These are phyloP conservation scores for Albizia julibrissin DNA, from an alignment of 306 rosid species.

Conservation along the genomic window DNA sequence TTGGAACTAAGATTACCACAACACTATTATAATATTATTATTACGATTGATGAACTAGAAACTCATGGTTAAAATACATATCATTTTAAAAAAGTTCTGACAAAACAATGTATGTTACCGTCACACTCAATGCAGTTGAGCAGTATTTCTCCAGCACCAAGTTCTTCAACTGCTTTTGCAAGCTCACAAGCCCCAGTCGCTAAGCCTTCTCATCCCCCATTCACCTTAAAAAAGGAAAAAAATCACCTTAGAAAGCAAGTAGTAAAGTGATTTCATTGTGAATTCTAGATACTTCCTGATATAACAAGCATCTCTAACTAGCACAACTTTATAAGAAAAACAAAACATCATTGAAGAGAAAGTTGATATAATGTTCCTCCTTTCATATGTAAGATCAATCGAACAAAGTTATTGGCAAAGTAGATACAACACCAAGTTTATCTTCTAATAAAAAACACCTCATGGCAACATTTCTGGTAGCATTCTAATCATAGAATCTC, in stretches of 20 bases:
- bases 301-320: neutral
- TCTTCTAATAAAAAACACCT: too few species aligned
- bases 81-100: neutral
- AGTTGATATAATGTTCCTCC: neutral
- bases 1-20: neutral
- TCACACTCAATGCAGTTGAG: slow-evolving; percentile 96
- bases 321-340: neutral
- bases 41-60: neutral
- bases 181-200: slow-evolving; percentile 96
- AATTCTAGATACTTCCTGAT: neutral
- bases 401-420: too few species aligned
- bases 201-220: slow-evolving; percentile 89
- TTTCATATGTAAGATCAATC: neutral
- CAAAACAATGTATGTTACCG: slow-evolving; percentile 48
- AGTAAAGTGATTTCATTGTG: neutral
- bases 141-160: slow-evolving; percentile 97
- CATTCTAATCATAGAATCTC: too few species aligned
- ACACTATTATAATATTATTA: neutral
- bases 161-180: slow-evolving; percentile 89
- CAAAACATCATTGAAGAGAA: neutral
- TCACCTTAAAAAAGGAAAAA: slow-evolving; percentile 42
- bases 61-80: neutral
- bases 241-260: neutral
- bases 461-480: too few species aligned
- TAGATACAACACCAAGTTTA: neutral